These are phyloP conservation scores for Talaromyces islandicus DNA, from an alignment of 2,329 filamentous ascomycete species.

Conservation along the genomic window DNA sequence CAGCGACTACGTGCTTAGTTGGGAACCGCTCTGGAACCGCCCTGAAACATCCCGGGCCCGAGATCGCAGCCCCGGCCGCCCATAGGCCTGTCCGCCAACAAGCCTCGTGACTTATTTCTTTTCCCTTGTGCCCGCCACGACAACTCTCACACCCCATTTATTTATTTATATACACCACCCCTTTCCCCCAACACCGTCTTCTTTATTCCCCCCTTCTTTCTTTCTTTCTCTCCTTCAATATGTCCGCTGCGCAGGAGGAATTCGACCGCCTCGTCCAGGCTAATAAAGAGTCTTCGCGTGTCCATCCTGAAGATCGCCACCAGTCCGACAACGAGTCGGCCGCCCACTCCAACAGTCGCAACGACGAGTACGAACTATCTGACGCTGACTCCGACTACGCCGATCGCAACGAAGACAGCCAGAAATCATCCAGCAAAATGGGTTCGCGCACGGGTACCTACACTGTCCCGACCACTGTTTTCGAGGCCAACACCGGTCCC, in stretches of 20 bases:
- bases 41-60: neutral
- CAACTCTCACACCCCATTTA: neutral
- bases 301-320: conserved; percentile 40
- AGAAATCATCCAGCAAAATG: conserved; percentile 23
- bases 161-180: neutral
- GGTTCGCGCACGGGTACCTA: conserved; percentile 32
- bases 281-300: conserved; percentile 27
- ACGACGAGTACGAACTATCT: conserved; percentile 23
- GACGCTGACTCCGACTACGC: conserved; percentile 27
- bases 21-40: neutral
- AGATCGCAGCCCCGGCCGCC: neutral
- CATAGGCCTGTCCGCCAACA: neutral
- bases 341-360: conserved; percentile 20
- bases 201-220: neutral
- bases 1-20: neutral
- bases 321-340: conserved; percentile 26
- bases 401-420: conserved; percentile 26
- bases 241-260: conserved; percentile 43
- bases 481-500: conserved; percentile 46
- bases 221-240: conserved; percentile 23
- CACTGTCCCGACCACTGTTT: conserved; percentile 40
- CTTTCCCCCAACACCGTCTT: neutral
- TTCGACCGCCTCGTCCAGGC: conserved; percentile 36
- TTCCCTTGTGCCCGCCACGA: neutral
- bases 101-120: neutral